A percentile compares a stretch with the other conserved stretches of the same genome.
Evolutionary conservation across 768 basidiomycete species (phyloP).

Genomic region (Trametes cubensis): DNA sequence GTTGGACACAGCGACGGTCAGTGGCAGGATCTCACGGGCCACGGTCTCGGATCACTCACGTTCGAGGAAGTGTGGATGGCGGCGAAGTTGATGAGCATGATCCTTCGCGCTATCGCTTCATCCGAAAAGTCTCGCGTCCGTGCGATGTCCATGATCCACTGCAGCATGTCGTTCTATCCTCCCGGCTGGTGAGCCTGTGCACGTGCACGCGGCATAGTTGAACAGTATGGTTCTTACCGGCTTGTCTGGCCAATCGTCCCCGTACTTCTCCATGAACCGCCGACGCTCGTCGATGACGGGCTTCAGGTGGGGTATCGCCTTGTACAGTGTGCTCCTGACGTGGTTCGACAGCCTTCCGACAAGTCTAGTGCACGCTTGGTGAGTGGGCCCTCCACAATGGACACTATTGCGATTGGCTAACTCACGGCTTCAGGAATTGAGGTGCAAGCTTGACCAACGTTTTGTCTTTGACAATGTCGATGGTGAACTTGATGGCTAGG

Average conservation of each 20-base stretch:
- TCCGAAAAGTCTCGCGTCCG: constrained; percentile 35
- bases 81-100: constrained; percentile 40
- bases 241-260: constrained; percentile 29
- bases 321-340: constrained; percentile 15
- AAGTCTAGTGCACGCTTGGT: constrained; percentile 10
- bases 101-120: constrained; percentile 34
- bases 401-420: neutral
- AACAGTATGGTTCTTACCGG: constrained; percentile 32
- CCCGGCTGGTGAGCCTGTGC: neutral
- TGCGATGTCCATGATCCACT: constrained; percentile 48
- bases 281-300: constrained; percentile 30
- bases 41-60: constrained; percentile 19
- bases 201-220: no score
- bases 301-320: constrained; percentile 19
- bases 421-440: constrained; percentile 39
- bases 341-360: constrained; percentile 21
- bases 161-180: constrained; percentile 46
- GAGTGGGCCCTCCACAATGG: neutral
- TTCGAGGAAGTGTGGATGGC: constrained; percentile 38
- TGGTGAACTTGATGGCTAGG: constrained; percentile 38
- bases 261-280: constrained; percentile 23
- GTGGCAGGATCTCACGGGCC: no score
- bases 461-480: constrained; percentile 34
- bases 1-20: neutral
- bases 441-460: constrained; percentile 39